Base-by-base conservation (phyloP, 73 alveolate genomes). In the Paramecium biaurelia region DNA sequence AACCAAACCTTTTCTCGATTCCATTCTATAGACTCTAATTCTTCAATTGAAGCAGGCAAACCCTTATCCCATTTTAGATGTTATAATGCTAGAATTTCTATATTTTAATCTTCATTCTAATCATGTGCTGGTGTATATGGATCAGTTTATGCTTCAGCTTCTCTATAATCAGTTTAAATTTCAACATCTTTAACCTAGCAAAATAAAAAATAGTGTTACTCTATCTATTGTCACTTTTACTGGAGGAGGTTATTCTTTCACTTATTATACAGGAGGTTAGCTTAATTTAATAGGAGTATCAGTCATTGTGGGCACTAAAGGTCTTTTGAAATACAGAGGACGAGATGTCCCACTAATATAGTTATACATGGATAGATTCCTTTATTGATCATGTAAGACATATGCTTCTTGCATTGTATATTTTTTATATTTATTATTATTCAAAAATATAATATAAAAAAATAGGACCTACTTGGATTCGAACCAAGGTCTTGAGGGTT, bases 21-120 rank as follows among this genome's bases (percentile, higher is more conserved):
- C 93, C 97, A 97, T 34, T 97, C 99, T 32, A 98, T 98, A 56
- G 97, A 94, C 93, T 98, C 99, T 93, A 98, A 95, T 89, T 96
- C 99, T 43, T 98, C 99, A 99, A 97, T 98, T 32, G 98, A 96
- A 15, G 99, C 99, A 9, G 99, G 99, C 21, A 98, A 93, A 4
- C 99, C 99, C 82, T 93, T 93, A 6, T 99, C 99, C 92, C 95
- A 98, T 82, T 89, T 95, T 26, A 97, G 93, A 92, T 98, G 98
- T 37, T 96, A 96, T 72, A 98, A 94, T 85, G 96, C 97, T 49
- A 97, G 95, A 45, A 98, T 98, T 90, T 98, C 99, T 43, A 98
- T 99, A 57, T 96, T 95, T 38, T 97, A 95, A 32, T 98, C 99
- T 85, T 94, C 95, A 79, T 95, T 97, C 45, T 96, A 94, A 24